These are phyloP conservation scores for Melastoma candidum DNA, from an alignment of 441 rosid species.

Conservation along the genomic window DNA sequence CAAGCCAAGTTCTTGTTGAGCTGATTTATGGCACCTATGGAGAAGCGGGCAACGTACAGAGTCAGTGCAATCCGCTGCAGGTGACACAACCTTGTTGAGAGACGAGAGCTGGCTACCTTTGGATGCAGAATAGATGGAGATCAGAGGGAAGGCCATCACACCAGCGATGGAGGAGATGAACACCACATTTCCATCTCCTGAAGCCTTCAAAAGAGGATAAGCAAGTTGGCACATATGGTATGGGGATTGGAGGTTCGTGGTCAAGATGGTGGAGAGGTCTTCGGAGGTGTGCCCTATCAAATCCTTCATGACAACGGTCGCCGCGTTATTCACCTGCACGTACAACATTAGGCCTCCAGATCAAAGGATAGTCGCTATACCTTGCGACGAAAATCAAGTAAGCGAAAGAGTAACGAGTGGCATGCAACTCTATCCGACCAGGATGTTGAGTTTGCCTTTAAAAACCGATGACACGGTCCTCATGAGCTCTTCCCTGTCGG, in stretches of 20 bases:
- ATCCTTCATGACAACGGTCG: conserved; percentile 7
- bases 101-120: conserved; percentile 19
- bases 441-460: conserved; percentile 29
- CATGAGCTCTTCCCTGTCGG: conserved; percentile 21
- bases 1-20: conserved; percentile 30
- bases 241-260: conserved; percentile 27
- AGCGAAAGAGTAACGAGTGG: not conserved
- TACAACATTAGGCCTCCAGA: too few relatives aligned
- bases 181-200: conserved; percentile 24
- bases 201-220: conserved; percentile 22
- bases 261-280: conserved; percentile 16
- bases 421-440: conserved; percentile 12
- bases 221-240: conserved; percentile 29
- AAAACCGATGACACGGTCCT: conserved; percentile 26
- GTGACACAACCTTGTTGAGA: not conserved
- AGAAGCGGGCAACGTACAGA: not conserved
- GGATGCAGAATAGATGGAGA: conserved; percentile 26
- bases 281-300: conserved; percentile 14
- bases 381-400: not conserved
- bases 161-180: conserved; percentile 29
- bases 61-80: not conserved
- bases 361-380: not conserved
- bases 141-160: conserved; percentile 10
- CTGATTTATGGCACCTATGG: conserved; percentile 32
- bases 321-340: conserved; percentile 31